phyloP scores from a whole-genome alignment of 78 protist genomes.

The Protostelium mycophagum region DNA sequence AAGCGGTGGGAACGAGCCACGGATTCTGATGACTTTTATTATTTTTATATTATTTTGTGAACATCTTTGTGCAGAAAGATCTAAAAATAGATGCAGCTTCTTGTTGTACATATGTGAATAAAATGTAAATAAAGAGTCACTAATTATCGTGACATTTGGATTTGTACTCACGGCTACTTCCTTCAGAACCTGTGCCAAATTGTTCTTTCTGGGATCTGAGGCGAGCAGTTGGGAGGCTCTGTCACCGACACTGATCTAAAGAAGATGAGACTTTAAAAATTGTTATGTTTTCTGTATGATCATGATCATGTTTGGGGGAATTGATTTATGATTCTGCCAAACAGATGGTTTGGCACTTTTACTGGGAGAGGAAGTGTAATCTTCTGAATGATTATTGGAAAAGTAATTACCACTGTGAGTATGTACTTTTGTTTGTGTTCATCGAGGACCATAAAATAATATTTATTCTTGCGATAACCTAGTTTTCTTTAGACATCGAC shows the following conservation, averaged over 20 bases:
- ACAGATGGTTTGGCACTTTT: too few species aligned
- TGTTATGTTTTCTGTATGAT: too few species aligned
- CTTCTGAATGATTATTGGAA: too few species aligned
- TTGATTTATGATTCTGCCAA: not conserved
- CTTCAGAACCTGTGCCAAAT: not conserved
- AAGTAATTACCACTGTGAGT: not conserved
- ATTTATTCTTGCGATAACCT: not conserved
- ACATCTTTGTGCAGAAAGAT: too few species aligned
- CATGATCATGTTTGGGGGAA: not conserved
- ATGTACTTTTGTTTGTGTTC: not conserved
- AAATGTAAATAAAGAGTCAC: too few species aligned
- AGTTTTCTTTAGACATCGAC: not conserved
- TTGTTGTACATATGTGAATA: too few species aligned
- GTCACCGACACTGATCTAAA: not conserved
- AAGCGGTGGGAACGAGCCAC: not conserved
- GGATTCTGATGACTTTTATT: not conserved
- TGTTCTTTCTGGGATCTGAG: not conserved
- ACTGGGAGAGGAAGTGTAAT: too few species aligned
- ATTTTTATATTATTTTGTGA: too few species aligned
- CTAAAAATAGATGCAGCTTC: not conserved
- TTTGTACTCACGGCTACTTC: not conserved
- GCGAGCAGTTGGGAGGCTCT: not conserved
- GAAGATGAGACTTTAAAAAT: too few species aligned
- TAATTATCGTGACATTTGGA: too few species aligned
- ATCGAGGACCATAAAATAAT: not conserved